phyloP scores from a whole-genome alignment of 345 rosid genomes.

The Brassica juncea region DNA sequence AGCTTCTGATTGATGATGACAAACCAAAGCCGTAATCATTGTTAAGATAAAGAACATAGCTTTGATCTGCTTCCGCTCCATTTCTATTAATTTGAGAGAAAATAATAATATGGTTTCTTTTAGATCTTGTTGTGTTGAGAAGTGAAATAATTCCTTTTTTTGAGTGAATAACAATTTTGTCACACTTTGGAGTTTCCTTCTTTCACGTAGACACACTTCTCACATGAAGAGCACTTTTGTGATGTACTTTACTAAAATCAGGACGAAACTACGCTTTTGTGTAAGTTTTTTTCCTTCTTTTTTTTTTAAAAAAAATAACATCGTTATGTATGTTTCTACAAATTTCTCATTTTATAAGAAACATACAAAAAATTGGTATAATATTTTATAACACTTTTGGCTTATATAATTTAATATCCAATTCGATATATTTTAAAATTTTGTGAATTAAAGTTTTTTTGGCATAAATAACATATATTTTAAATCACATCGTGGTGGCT shows the following conservation, averaged over 20 bases:
- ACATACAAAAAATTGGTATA: background rate
- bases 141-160: background rate
- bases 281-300: too few species aligned
- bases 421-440: background rate
- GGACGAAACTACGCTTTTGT: background rate
- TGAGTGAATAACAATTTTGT: background rate
- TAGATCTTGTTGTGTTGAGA: background rate
- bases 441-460: background rate
- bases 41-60: background rate
- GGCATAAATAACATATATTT: background rate
- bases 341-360: background rate
- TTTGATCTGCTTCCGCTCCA: background rate
- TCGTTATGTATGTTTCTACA: background rate
- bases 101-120: background rate
- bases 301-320: background rate
- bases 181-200: background rate
- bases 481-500: too few species aligned
- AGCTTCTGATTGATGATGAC: constrained; percentile 7
- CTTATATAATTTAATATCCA: background rate
- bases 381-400: background rate
- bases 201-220: background rate
- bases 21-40: constrained; percentile 15
- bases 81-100: background rate
- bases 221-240: background rate
- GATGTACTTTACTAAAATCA: background rate